phyloP scores from a whole-genome alignment of 768 basidiomycete genomes.

The Coprinopsis strossmayeri region DNA sequence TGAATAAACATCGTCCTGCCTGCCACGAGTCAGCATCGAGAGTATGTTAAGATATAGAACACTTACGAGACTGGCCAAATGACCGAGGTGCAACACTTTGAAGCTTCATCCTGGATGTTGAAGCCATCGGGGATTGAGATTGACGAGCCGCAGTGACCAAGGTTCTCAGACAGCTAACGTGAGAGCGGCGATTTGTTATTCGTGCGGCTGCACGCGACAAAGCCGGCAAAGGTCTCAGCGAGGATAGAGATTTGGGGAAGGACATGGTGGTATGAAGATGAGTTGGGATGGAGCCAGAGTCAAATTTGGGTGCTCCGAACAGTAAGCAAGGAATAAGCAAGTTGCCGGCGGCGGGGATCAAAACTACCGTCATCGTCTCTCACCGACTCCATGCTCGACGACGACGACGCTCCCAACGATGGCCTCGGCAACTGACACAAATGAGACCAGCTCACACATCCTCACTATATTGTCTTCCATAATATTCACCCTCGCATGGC shows the following conservation, averaged over 20 bases:
- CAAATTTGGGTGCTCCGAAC: slow-evolving; percentile 1
- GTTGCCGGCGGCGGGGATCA: background rate
- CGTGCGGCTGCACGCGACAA: slow-evolving; percentile 2
- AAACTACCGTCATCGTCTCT: background rate
- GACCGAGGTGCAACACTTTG: background rate
- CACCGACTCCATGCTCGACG: background rate
- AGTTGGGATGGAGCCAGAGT: background rate
- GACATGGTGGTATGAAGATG: slow-evolving; percentile 18
- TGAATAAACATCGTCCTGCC: slow-evolving; percentile 97
- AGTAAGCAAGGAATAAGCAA: background rate
- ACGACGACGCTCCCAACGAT: no score
- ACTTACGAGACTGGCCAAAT: slow-evolving; percentile 13
- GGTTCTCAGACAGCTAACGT: background rate
- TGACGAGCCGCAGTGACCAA: background rate
- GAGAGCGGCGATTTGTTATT: background rate
- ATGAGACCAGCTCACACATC: background rate
- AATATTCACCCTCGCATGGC: slow-evolving; percentile 23
- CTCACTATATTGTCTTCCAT: slow-evolving; percentile 8
- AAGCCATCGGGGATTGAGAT: background rate
- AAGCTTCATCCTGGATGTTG: slow-evolving; percentile 4
- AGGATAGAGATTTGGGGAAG: slow-evolving; percentile 10
- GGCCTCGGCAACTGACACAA: no score
- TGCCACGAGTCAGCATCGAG: slow-evolving; percentile 20
- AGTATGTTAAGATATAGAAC: background rate
- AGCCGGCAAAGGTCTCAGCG: slow-evolving; percentile 16